A percentile compares a stretch with the other conserved stretches of the same genome.
Conservation (phyloP, 2,329 filamentous ascomycete species). For the Fusarium hainanense region DNA sequence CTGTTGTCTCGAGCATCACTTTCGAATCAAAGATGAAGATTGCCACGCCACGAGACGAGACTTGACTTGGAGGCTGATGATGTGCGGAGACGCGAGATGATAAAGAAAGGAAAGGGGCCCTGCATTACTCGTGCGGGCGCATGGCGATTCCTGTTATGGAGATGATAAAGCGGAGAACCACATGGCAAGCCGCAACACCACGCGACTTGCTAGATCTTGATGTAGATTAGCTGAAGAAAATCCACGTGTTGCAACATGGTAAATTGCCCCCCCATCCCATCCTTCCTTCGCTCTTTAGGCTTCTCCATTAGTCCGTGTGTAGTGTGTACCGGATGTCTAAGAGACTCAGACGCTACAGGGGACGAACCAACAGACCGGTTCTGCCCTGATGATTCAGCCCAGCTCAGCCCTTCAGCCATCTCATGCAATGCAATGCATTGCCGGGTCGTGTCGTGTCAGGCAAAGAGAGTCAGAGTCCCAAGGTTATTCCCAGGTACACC, state of each 20-base stretch:
- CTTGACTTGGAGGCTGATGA: not conserved
- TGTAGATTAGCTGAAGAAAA: conserved; percentile 19
- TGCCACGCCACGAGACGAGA: not conserved
- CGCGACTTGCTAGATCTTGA: conserved; percentile 31
- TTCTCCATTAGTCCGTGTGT: conserved; percentile 8
- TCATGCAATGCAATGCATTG: not conserved
- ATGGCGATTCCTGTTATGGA: conserved; percentile 18
- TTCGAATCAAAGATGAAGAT: not conserved
- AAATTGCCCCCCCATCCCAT: not conserved
- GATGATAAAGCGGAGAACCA: conserved; percentile 27
- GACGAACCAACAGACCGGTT: not conserved
- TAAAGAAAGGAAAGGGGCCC: conserved; percentile 33
- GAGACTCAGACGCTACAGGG: not conserved
- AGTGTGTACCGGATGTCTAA: not conserved
- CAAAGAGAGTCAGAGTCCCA: not conserved
- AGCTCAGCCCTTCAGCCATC: conserved; percentile 3
- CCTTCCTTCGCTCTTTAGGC: not conserved
- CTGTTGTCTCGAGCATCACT: conserved; percentile 22
- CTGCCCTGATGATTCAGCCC: conserved; percentile 17
- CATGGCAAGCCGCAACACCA: conserved; percentile 28
- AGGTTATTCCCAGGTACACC: not conserved
- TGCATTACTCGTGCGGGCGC: conserved; percentile 33
- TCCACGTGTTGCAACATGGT: conserved; percentile 17
- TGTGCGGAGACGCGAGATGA: conserved; percentile 12
- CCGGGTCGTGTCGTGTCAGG: not conserved